Conservation (phyloP, 768 basidiomycete species). For the Flagelloscypha sp. region DNA sequence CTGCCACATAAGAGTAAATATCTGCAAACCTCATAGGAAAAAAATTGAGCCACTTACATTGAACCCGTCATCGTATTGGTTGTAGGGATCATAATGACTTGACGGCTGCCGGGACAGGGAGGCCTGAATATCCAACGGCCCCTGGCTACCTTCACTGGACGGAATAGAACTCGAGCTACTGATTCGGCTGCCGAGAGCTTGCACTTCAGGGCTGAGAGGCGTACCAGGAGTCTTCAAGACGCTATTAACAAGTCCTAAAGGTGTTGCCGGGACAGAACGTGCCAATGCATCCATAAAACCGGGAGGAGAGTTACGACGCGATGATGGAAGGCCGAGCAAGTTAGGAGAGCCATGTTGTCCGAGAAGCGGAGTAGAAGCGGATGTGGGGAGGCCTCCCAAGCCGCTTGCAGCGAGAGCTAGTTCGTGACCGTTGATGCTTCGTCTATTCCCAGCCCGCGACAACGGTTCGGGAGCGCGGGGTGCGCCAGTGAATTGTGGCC, state of each 20-base stretch:
- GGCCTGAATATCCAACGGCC: slow-evolving; percentile 67
- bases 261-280: slow-evolving; percentile 80
- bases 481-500: slow-evolving; percentile 80
- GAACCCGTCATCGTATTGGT: too few relatives aligned
- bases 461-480: slow-evolving; percentile 54
- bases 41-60: slow-evolving; percentile 34
- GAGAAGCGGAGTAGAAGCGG: slow-evolving; percentile 55
- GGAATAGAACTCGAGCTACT: slow-evolving; percentile 40
- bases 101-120: slow-evolving; percentile 64
- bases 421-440: slow-evolving; percentile 68
- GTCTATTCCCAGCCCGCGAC: slow-evolving; percentile 54
- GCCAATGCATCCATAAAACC: slow-evolving; percentile 55
- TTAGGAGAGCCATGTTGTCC: slow-evolving; percentile 43
- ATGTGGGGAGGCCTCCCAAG: slow-evolving; percentile 40
- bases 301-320: slow-evolving; percentile 71
- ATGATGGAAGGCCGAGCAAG: slow-evolving; percentile 39
- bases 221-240: slow-evolving; percentile 62
- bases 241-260: slow-evolving; percentile 49
- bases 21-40: background rate
- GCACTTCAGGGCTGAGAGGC: slow-evolving; percentile 54
- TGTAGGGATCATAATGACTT: slow-evolving; percentile 52
- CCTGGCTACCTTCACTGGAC: too few relatives aligned
- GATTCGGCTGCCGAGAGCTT: slow-evolving; percentile 56
- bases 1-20: too few relatives aligned
- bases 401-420: slow-evolving; percentile 50